Base-by-base conservation (phyloP, 1,284 basidiomycete genomes). In the Mycosarcoma maydis region DNA sequence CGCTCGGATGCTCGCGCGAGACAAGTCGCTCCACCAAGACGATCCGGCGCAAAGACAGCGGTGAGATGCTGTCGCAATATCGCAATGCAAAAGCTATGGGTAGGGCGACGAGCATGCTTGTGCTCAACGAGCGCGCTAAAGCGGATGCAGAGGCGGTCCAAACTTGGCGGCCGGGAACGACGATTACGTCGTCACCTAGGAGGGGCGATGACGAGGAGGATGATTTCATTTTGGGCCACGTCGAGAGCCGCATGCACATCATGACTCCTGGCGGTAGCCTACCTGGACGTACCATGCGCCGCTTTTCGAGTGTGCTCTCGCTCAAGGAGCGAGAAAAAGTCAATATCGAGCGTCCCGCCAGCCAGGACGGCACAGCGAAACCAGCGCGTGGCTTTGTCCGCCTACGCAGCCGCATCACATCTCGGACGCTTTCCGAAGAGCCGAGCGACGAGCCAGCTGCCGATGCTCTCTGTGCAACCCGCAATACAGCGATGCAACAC, bases 61-160 rank as follows among this genome's bases (percentile, higher is more conserved):
- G 70, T 14, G 74, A 77, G 55, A 79, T 75, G 52, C 67, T 79
- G 10, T 76, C 74, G 32, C 76, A 78, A 54, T 80, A 79, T 44
- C 73, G 78, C 32, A 73, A 69, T 38, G 42, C 61, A 3, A 65
- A 65, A 22, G 72, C 60, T 32, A 65, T 73, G 57, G 62, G 61
- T 2, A 30, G 68, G 13, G 62, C 68, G 19, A 67, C 57, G 8
- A 71, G 68, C 41, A 61, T 71, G 68, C 49, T 66, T 20, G 61
- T 55, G 38, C 51, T 71, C 40, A 70, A 50, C 53, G 47, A 53
- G 2, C 48, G 51, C 7, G 66, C 67, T 43, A 70, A 65, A 37
- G 56, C 60, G 9, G 60, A 64, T 34, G 67, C 67, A 13, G 48
- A 59, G 16, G 29, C 33, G 4, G n/a, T 36, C 9, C 34, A 43